Evolutionary conservation across 2,329 filamentous ascomycete genomes (phyloP).

Genomic region (Exophiala calicioides): DNA sequence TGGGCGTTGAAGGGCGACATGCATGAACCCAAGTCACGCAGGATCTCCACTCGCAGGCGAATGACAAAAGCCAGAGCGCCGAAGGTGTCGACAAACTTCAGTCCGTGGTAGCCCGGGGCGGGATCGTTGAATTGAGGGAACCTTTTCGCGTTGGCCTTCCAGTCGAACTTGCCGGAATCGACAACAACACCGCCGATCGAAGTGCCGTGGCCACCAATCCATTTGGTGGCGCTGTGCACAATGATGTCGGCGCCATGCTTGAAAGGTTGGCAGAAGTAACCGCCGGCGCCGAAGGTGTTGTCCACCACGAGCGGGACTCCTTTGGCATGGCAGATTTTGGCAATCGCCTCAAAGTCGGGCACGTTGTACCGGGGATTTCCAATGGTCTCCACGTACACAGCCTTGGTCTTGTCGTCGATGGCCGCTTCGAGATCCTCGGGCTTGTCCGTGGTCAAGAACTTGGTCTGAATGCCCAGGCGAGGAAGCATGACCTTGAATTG

Average conservation of each 20-base stretch:
- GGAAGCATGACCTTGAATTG: conserved; percentile 86
- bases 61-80: conserved; percentile 80
- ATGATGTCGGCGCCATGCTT: conserved; percentile 87
- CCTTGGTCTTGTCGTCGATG: conserved; percentile 88
- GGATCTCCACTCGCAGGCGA: conserved; percentile 82
- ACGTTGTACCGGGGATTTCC: conserved; percentile 88
- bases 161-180: conserved; percentile 85
- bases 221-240: conserved; percentile 87
- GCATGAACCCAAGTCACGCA: conserved; percentile 79
- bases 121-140: conserved; percentile 95
- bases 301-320: conserved; percentile 70
- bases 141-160: conserved; percentile 74
- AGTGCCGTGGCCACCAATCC: conserved; percentile 89
- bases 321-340: conserved; percentile 69
- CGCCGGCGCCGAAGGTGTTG: conserved; percentile 88
- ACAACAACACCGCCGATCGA: conserved; percentile 77
- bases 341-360: conserved; percentile 80
- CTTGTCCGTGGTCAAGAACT: conserved; percentile 71
- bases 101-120: conserved; percentile 83
- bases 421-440: conserved; percentile 71
- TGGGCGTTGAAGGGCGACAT: conserved; percentile 91
- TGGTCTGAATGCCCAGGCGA: conserved; percentile 75
- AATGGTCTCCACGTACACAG: conserved; percentile 83
- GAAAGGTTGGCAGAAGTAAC: conserved; percentile 79
- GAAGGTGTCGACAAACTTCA: conserved; percentile 94